A percentile compares a stretch with the other conserved stretches of the same genome.
phyloP scores from a whole-genome alignment of 768 basidiomycete species.

The Rhizopogon vulgaris region DNA sequence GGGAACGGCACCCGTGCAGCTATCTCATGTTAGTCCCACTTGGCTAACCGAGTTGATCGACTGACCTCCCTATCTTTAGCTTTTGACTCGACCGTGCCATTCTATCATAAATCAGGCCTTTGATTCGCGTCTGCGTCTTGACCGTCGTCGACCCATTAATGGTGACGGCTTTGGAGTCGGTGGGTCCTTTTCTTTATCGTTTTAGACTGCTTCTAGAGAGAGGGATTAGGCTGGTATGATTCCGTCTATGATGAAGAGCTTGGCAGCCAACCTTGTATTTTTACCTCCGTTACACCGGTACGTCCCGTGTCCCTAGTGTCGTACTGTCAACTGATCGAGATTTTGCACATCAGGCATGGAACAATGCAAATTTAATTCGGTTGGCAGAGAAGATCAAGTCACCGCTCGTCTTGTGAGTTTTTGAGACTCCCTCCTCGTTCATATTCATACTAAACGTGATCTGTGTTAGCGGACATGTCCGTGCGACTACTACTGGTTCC shows the following conservation, averaged over 20 bases:
- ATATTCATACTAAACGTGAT: background rate
- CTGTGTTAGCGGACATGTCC: slow-evolving; percentile 70
- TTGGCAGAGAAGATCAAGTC: slow-evolving; percentile 97
- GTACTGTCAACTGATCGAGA: slow-evolving; percentile 7
- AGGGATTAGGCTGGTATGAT: slow-evolving; percentile 83
- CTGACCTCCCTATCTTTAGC: slow-evolving; percentile 30
- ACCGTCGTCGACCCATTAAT: slow-evolving; percentile 80
- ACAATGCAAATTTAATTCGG: slow-evolving; percentile 88
- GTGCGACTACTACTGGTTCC: slow-evolving; percentile 89
- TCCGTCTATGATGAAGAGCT: slow-evolving; percentile 77
- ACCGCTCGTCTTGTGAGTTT: slow-evolving; percentile 82
- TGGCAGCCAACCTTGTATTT: slow-evolving; percentile 87
- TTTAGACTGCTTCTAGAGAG: background rate
- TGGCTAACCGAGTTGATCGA: background rate
- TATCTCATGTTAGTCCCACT: slow-evolving; percentile 62
- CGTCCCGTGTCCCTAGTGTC: background rate
- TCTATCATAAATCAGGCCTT: slow-evolving; percentile 97
- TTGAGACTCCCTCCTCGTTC: background rate
- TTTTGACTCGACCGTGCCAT: slow-evolving; percentile 91
- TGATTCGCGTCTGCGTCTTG: slow-evolving; percentile 84
- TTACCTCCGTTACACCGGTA: slow-evolving; percentile 92
- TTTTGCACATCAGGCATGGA: slow-evolving; percentile 73
- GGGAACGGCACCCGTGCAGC: slow-evolving; percentile 86
- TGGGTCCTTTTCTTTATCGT: slow-evolving; percentile 29
- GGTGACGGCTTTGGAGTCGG: slow-evolving; percentile 96